Evolutionary conservation across 345 rosid species (phyloP).

Genomic region (Aquilaria sinensis): DNA sequence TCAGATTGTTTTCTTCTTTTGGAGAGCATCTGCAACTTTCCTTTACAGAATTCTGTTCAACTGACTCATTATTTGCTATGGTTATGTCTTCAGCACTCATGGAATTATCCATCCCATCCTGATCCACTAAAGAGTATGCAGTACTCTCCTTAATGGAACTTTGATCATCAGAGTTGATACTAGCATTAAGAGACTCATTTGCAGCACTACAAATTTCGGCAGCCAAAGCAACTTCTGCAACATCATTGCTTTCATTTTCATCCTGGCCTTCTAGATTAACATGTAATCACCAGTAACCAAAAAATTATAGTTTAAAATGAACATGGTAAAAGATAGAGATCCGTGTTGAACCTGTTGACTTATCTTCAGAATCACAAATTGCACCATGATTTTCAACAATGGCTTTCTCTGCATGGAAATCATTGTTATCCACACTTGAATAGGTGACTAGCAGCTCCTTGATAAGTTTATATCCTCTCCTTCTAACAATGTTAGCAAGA

Average conservation of each 20-base stretch:
- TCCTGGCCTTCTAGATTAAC: conserved; percentile 34
- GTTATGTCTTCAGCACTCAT: too few relatives aligned
- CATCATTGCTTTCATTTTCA: conserved; percentile 17
- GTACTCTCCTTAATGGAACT: conserved; percentile 13
- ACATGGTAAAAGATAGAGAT: conserved; percentile 7
- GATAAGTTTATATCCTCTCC: conserved; percentile 80
- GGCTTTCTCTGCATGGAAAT: conserved; percentile 12
- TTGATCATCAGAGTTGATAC: conserved; percentile 6
- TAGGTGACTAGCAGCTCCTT: conserved; percentile 54
- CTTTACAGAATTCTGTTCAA: neutral
- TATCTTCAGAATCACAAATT: conserved; percentile 11
- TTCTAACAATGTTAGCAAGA: conserved; percentile 77
- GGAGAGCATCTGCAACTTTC: conserved; percentile 7
- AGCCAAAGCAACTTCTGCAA: conserved; percentile 18
- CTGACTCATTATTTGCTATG: too few relatives aligned
- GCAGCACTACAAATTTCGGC: conserved; percentile 9
- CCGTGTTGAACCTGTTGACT: conserved; percentile 34
- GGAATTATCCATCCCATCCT: conserved; percentile 19
- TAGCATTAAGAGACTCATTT: conserved; percentile 1
- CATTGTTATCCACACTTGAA: conserved; percentile 19
- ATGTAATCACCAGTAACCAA: conserved; percentile 11
- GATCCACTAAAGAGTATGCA: conserved; percentile 7
- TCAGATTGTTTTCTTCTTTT: conserved; percentile 24
- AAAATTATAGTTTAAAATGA: conserved; percentile 2
- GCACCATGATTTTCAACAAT: conserved; percentile 16